phyloP scores from a whole-genome alignment of 768 basidiomycete species.

The Lactarius pseudohatsudake region DNA sequence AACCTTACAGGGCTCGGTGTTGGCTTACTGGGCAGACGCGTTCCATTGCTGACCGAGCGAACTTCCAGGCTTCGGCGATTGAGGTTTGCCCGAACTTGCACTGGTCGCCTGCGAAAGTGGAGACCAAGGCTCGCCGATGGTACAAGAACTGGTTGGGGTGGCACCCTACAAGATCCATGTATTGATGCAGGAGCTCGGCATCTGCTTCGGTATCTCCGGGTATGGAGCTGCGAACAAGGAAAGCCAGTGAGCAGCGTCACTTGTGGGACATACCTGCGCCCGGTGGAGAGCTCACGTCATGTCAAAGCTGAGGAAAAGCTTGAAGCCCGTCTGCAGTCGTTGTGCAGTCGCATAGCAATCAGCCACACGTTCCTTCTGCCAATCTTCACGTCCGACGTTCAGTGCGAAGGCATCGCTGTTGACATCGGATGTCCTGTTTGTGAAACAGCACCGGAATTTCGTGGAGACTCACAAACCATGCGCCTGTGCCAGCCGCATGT shows the following conservation, averaged over 20 bases:
- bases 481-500: slow-evolving; percentile 18
- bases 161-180: slow-evolving; percentile 33
- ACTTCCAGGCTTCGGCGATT: slow-evolving; percentile 34
- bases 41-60: slow-evolving; percentile 32
- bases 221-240: slow-evolving; percentile 36
- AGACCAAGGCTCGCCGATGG: slow-evolving; percentile 36
- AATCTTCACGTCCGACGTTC: slow-evolving; percentile 33
- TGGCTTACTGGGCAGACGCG: slow-evolving; percentile 35
- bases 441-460: background rate
- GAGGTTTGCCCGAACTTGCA: slow-evolving; percentile 36
- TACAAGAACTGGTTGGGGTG: slow-evolving; percentile 38
- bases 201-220: slow-evolving; percentile 26
- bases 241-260: background rate
- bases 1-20: background rate
- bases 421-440: background rate
- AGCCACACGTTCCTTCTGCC: slow-evolving; percentile 31
- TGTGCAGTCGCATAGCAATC: slow-evolving; percentile 51
- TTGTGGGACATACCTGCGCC: background rate
- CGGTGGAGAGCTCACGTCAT: slow-evolving; percentile 34
- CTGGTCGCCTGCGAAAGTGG: slow-evolving; percentile 42
- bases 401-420: slow-evolving; percentile 24
- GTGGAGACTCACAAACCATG: slow-evolving; percentile 12
- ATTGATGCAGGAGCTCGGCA: slow-evolving; percentile 30
- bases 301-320: slow-evolving; percentile 41
- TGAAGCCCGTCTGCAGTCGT: slow-evolving; percentile 39